Conservation (phyloP, 805 yeast species). For the Saccharomycopsis amapae region DNA sequence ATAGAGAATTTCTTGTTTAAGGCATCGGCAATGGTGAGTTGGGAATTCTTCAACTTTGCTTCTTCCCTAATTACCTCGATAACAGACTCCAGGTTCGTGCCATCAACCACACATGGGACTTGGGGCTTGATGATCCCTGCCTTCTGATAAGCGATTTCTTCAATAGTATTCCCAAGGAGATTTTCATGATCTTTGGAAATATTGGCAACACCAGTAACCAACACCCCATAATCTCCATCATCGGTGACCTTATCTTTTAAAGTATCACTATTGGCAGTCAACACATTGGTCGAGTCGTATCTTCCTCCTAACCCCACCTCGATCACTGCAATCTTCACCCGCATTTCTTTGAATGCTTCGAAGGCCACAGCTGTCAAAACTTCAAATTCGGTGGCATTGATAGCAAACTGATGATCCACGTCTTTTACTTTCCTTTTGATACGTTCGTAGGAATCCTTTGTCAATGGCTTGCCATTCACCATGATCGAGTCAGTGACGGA, state of each 20-base stretch:
- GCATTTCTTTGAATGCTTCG: slow-evolving; percentile 52
- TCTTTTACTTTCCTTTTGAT: slow-evolving; percentile 37
- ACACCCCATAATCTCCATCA: slow-evolving; percentile 32
- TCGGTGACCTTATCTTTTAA: slow-evolving; percentile 12
- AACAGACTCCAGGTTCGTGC: slow-evolving; percentile 49
- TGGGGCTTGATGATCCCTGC: slow-evolving; percentile 73
- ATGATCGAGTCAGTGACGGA: slow-evolving; percentile 69
- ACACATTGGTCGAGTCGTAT: slow-evolving; percentile 80
- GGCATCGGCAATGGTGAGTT: slow-evolving; percentile 24
- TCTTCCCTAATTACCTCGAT: slow-evolving; percentile 37
- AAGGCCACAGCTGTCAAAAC: slow-evolving; percentile 79
- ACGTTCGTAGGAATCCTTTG: slow-evolving; percentile 36
- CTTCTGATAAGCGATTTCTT: slow-evolving; percentile 66
- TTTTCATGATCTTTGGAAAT: slow-evolving; percentile 82
- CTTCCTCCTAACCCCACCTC: slow-evolving; percentile 95
- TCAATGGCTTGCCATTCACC: slow-evolving; percentile 53
- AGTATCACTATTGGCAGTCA: slow-evolving; percentile 25
- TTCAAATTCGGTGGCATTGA: slow-evolving; percentile 86
- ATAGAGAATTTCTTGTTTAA: not conserved
- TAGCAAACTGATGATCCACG: slow-evolving; percentile 32
- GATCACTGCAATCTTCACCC: slow-evolving; percentile 70
- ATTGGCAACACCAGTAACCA: slow-evolving; percentile 72
- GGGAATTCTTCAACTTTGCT: slow-evolving; percentile 31
- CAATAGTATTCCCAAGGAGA: slow-evolving; percentile 60
- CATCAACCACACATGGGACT: slow-evolving; percentile 66